Evolutionary conservation across 768 basidiomycete genomes (phyloP).

Genomic region (Phanerochaete sordida): DNA sequence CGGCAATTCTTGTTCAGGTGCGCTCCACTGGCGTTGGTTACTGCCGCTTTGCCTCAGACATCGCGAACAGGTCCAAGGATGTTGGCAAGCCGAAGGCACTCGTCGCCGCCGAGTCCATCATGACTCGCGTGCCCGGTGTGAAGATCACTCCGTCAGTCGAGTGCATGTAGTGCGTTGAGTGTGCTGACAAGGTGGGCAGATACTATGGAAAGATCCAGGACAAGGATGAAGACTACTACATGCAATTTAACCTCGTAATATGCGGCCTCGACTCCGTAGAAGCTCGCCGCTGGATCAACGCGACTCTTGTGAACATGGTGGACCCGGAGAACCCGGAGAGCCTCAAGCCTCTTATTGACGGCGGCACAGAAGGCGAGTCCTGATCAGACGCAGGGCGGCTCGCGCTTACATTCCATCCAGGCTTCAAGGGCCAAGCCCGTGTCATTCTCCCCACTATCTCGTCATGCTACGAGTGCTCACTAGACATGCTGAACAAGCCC

Average conservation of each 20-base stretch:
- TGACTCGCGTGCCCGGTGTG: constrained; percentile 95
- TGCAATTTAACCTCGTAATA: constrained; percentile 95
- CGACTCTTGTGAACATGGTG: constrained; percentile 92
- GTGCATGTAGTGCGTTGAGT: background rate
- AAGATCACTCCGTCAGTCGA: constrained; percentile 87
- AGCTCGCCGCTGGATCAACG: constrained; percentile 98
- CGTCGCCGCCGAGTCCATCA: constrained; percentile 93
- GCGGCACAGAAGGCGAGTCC: constrained; percentile 88
- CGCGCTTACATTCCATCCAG: constrained; percentile 34
- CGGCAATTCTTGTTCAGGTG: constrained; percentile 97
- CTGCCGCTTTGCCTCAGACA: background rate
- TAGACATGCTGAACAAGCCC: constrained; percentile 97
- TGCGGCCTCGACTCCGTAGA: constrained; percentile 98
- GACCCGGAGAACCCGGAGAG: constrained; percentile 92
- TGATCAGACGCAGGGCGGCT: background rate
- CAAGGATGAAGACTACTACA: constrained; percentile 91
- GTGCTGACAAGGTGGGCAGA: constrained; percentile 37
- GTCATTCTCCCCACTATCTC: constrained; percentile 94
- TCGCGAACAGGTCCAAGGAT: constrained; percentile 64
- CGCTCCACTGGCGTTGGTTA: background rate
- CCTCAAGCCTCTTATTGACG: constrained; percentile 95
- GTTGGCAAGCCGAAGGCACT: constrained; percentile 93
- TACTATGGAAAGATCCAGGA: constrained; percentile 99
- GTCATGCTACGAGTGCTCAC: constrained; percentile 96
- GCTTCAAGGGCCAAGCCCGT: constrained; percentile 97